Evolutionary conservation across 306 rosid species (phyloP).

Genomic region (Rosa lucieae): DNA sequence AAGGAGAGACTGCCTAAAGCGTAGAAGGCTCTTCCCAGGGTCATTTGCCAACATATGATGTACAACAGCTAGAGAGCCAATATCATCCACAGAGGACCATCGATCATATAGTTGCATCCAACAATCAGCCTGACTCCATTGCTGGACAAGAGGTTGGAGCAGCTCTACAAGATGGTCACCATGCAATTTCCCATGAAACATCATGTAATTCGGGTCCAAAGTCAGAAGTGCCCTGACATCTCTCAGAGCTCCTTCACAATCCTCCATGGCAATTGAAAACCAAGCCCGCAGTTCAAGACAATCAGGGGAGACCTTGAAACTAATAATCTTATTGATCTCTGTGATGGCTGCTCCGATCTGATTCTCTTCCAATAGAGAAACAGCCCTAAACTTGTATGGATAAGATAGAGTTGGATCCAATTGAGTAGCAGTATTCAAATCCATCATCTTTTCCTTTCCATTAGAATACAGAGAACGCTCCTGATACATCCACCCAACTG

Average conservation of each 20-base stretch:
- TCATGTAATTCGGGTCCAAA: conserved; percentile 71
- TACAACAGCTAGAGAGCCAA: conserved; percentile 85
- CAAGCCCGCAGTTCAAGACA: conserved; percentile 90
- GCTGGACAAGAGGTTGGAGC: conserved; percentile 62
- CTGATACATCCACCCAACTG: conserved; percentile 93
- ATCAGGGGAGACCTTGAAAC: conserved; percentile 77
- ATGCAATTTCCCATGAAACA: conserved; percentile 66
- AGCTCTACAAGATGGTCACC: conserved; percentile 70
- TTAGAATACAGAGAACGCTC: conserved; percentile 76
- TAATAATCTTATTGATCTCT: conserved; percentile 70
- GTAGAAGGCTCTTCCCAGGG: conserved; percentile 79
- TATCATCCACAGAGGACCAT: conserved; percentile 90
- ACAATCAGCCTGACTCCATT: conserved; percentile 83
- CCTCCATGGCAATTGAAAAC: conserved; percentile 70
- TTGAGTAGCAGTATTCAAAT: conserved; percentile 69
- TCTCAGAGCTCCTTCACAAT: conserved; percentile 74
- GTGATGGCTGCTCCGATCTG: conserved; percentile 57
- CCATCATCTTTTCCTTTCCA: conserved; percentile 77
- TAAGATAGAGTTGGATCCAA: conserved; percentile 77
- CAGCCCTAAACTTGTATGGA: conserved; percentile 80
- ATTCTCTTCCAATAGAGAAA: conserved; percentile 57
- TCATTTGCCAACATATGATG: conserved; percentile 82
- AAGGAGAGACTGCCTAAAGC: conserved; percentile 87
- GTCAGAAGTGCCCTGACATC: conserved; percentile 86
- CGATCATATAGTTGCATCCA: conserved; percentile 82